phyloP scores from a whole-genome alignment of 2,329 filamentous ascomycete species.

The Massarina eburnea region DNA sequence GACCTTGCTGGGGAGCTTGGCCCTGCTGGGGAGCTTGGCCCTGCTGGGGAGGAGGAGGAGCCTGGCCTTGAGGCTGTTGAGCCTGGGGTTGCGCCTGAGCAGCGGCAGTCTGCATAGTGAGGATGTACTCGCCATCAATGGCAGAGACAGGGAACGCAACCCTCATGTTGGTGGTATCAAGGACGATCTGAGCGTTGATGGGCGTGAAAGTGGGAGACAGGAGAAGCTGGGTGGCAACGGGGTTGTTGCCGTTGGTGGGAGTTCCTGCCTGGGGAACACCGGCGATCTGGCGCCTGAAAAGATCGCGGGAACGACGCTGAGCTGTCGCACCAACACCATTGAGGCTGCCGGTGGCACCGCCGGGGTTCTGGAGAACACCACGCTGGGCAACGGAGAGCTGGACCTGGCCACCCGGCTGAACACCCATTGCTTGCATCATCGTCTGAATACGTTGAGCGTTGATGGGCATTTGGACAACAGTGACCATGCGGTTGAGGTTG shows the following conservation, averaged over 20 bases:
- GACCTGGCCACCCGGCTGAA: slow-evolving; percentile 34
- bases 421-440: slow-evolving; percentile 38
- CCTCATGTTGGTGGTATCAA: slow-evolving; percentile 40
- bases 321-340: slow-evolving; percentile 19
- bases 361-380: slow-evolving; percentile 39
- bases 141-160: slow-evolving; percentile 39
- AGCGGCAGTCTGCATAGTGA: slow-evolving; percentile 30
- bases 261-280: slow-evolving; percentile 22
- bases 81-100: slow-evolving; percentile 10
- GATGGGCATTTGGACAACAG: slow-evolving; percentile 41
- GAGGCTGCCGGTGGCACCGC: slow-evolving; percentile 37
- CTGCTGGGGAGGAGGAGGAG: neutral
- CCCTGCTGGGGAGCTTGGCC: slow-evolving; percentile 1
- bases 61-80: slow-evolving; percentile 8
- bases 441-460: slow-evolving; percentile 39
- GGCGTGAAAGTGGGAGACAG: slow-evolving; percentile 41
- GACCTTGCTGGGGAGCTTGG: neutral
- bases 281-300: slow-evolving; percentile 30
- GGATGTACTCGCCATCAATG: slow-evolving; percentile 41
- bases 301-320: slow-evolving; percentile 22
- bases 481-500: slow-evolving; percentile 38
- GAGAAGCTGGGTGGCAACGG: slow-evolving; percentile 36
- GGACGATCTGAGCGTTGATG: slow-evolving; percentile 34
- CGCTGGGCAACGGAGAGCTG: slow-evolving; percentile 41
- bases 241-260: slow-evolving; percentile 33